Conservation (phyloP, 2,329 filamentous ascomycete genomes). For the Pseudogymnoascus sp. region DNA sequence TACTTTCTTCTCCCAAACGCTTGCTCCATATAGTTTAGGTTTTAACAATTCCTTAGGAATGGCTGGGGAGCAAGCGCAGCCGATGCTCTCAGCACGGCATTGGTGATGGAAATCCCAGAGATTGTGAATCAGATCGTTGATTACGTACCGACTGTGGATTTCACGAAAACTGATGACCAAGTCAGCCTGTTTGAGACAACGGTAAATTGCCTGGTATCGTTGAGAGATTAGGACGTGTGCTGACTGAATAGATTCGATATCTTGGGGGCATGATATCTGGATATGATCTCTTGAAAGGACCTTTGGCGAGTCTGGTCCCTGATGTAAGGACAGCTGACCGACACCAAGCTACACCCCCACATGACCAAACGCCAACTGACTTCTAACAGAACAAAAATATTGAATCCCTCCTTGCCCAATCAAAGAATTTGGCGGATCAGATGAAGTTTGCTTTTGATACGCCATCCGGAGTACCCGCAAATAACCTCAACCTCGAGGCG, state of each 20-base stretch:
- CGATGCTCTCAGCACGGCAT: slow-evolving; percentile 71
- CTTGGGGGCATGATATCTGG: slow-evolving; percentile 68
- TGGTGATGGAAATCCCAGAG: slow-evolving; percentile 63
- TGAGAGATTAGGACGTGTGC: not conserved
- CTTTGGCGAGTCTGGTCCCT: slow-evolving; percentile 44
- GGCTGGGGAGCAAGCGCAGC: slow-evolving; percentile 79
- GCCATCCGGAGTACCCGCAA: slow-evolving; percentile 64
- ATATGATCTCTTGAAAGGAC: slow-evolving; percentile 66
- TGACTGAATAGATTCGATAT: slow-evolving; percentile 55
- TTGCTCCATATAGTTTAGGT: not conserved
- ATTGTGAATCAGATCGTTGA: slow-evolving; percentile 65
- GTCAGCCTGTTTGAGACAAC: slow-evolving; percentile 86
- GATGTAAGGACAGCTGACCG: slow-evolving; percentile 25
- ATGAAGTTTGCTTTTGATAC: slow-evolving; percentile 75
- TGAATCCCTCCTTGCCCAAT: slow-evolving; percentile 56
- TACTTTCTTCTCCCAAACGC: slow-evolving; percentile 31
- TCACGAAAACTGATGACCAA: slow-evolving; percentile 46
- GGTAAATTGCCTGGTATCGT: slow-evolving; percentile 66
- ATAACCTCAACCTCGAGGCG: slow-evolving; percentile 54
- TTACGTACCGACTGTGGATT: slow-evolving; percentile 65
- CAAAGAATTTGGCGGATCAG: slow-evolving; percentile 60
- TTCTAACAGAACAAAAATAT: slow-evolving; percentile 34
- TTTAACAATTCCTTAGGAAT: slow-evolving; percentile 45
- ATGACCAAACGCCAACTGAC: slow-evolving; percentile 16
- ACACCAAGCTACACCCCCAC: slow-evolving; percentile 19